These are phyloP conservation scores for Helicostylum pulchrum DNA, from an alignment of 192 early-diverging fungal genomes.

Conservation along the genomic window DNA sequence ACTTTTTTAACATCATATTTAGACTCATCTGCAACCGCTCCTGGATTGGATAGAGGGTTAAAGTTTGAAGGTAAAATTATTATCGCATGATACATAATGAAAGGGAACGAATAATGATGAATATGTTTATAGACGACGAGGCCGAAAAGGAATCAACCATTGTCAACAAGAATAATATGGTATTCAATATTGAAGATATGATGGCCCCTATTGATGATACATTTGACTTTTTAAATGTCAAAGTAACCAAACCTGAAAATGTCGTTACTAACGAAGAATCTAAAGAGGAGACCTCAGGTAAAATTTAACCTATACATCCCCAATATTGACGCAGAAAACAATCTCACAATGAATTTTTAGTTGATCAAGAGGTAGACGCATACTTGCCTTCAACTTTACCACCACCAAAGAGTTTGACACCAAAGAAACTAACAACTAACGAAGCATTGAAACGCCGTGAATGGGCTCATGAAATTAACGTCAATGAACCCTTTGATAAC, in stretches of 20 bases:
- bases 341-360: not conserved
- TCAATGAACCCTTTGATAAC: constrained; percentile 81
- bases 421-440: constrained; percentile 16
- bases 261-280: not conserved
- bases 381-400: constrained; percentile 27
- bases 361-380: constrained; percentile 25
- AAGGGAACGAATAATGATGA: not conserved
- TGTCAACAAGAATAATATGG: not conserved
- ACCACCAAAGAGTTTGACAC: not conserved
- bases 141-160: not conserved
- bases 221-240: constrained; percentile 28
- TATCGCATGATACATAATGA: not conserved
- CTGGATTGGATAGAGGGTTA: constrained; percentile 71
- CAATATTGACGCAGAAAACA: not conserved
- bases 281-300: not conserved
- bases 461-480: constrained; percentile 94
- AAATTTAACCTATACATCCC: not conserved
- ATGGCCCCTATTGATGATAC: constrained; percentile 14
- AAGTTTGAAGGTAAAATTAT: constrained; percentile 41
- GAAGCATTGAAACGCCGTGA: constrained; percentile 46
- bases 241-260: not conserved
- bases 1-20: not conserved
- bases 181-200: constrained; percentile 35
- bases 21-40: constrained; percentile 50
- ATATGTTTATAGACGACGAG: not conserved